A percentile compares a stretch with the other conserved stretches of the same genome.
phyloP scores from a whole-genome alignment of 2,329 filamentous ascomycete species.

The Penicillium sp. region DNA sequence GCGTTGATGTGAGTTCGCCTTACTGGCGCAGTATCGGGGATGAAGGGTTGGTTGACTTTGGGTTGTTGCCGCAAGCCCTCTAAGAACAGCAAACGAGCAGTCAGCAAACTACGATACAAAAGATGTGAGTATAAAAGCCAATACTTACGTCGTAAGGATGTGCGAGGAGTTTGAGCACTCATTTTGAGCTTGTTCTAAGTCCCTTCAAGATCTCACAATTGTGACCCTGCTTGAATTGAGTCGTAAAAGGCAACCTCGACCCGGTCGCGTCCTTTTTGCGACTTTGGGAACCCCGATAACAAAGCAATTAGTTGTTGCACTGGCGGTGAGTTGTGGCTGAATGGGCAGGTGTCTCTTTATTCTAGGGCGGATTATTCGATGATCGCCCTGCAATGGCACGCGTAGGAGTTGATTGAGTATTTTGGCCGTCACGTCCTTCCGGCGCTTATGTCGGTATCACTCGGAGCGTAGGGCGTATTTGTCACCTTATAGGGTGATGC shows the following conservation, averaged over 20 bases:
- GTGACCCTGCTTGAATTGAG: neutral
- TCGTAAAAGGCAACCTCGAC: neutral
- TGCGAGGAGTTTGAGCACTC: slow-evolving; percentile 31
- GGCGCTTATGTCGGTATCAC: neutral
- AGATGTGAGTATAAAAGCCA: neutral
- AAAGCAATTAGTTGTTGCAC: neutral
- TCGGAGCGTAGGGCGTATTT: neutral
- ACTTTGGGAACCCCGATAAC: neutral
- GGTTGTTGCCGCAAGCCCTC: slow-evolving; percentile 48
- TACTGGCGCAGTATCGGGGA: slow-evolving; percentile 44
- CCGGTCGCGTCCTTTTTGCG: slow-evolving; percentile 8
- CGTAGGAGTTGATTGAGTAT: neutral
- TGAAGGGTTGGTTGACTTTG: slow-evolving; percentile 45
- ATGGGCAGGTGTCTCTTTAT: neutral
- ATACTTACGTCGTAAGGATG: slow-evolving; percentile 35
- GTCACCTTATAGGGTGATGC: neutral
- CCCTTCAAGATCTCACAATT: slow-evolving; percentile 1
- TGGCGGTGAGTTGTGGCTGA: neutral
- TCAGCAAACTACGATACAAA: neutral
- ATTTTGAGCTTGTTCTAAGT: slow-evolving; percentile 20
- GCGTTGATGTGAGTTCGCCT: slow-evolving; percentile 38
- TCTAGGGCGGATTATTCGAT: neutral
- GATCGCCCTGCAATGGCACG: slow-evolving; percentile 12
- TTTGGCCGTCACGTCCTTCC: neutral
- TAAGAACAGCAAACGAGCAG: slow-evolving; percentile 27